These are phyloP conservation scores for Colletotrichum shisoi DNA, from an alignment of 2,329 filamentous ascomycete species.

Conservation along the genomic window DNA sequence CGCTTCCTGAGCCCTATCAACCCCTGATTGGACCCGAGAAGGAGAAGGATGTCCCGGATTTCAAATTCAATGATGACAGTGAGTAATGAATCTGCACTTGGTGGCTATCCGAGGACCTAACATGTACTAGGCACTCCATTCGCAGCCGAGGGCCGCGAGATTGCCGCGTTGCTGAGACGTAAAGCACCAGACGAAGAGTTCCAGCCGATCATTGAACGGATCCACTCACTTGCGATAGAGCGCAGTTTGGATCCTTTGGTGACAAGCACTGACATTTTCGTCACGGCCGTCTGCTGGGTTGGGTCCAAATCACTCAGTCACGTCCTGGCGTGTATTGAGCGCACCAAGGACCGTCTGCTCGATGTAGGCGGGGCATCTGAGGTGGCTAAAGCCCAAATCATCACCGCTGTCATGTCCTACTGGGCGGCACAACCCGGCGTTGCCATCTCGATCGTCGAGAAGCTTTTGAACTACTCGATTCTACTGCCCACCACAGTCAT, in stretches of 20 bases:
- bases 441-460: conserved; percentile 91
- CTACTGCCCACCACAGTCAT: conserved; percentile 85
- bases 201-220: conserved; percentile 78
- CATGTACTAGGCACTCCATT: conserved; percentile 74
- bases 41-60: conserved; percentile 94
- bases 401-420: conserved; percentile 88
- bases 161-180: conserved; percentile 79
- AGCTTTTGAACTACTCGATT: conserved; percentile 96
- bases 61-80: conserved; percentile 85
- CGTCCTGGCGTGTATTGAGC: conserved; percentile 93
- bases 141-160: conserved; percentile 80
- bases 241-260: conserved; percentile 79
- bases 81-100: conserved; percentile 48
- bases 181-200: conserved; percentile 89
- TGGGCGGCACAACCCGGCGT: conserved; percentile 93
- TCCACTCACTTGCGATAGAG: conserved; percentile 79
- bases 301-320: conserved; percentile 96
- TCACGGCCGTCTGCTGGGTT: conserved; percentile 91
- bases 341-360: conserved; percentile 87
- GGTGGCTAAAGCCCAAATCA: conserved; percentile 83
- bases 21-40: conserved; percentile 82
- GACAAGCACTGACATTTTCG: conserved; percentile 89
- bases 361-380: conserved; percentile 79
- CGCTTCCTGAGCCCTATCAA: conserved; percentile 84
- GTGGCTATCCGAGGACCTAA: conserved; percentile 34